Conservation (phyloP, 257 asterid species). For the Solanum lignicaule region DNA sequence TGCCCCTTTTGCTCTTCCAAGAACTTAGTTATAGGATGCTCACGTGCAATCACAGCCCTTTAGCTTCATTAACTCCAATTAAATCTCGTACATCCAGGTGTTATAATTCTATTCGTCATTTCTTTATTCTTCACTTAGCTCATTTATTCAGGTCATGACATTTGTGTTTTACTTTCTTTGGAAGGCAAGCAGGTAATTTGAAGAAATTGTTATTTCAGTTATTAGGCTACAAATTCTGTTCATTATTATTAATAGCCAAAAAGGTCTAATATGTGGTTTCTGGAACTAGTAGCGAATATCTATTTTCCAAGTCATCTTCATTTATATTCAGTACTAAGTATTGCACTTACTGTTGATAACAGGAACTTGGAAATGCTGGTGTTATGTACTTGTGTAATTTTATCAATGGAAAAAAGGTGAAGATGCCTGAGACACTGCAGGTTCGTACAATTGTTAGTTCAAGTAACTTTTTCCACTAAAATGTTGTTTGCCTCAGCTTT, state of each 20-base stretch:
- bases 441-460: slow-evolving; percentile 17
- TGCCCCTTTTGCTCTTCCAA: no score
- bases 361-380: slow-evolving; percentile 72
- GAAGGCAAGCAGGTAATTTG: slow-evolving; percentile 68
- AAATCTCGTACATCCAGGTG: no score
- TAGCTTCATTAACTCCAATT: no score
- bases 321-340: not conserved
- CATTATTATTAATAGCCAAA: not conserved
- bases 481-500: no score
- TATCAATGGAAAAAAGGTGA: slow-evolving; percentile 39
- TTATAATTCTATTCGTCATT: no score
- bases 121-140: no score
- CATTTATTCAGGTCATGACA: no score
- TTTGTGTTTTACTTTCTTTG: slow-evolving; percentile 47
- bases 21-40: no score
- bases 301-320: not conserved
- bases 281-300: not conserved
- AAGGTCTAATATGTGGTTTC: not conserved
- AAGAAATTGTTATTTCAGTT: not conserved
- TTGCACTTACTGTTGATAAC: slow-evolving; percentile 2
- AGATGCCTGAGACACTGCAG: slow-evolving; percentile 64
- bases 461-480: not conserved
- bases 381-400: slow-evolving; percentile 58
- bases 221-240: not conserved
- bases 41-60: no score